Evolutionary conservation across 148 eudicot species (phyloP).

Genomic region (Cornus controversa): DNA sequence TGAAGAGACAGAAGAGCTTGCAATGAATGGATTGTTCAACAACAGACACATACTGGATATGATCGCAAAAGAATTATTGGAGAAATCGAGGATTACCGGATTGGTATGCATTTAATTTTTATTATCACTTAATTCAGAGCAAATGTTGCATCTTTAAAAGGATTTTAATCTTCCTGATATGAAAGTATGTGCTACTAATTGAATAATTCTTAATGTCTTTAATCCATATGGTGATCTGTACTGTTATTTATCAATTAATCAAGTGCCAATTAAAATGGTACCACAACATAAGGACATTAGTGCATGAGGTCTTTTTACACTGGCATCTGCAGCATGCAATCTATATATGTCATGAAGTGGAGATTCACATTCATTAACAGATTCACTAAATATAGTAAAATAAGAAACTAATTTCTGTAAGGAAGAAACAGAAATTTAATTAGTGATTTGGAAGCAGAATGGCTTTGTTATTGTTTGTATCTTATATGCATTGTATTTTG

Average conservation of each 20-base stretch:
- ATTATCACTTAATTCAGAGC: too few species aligned
- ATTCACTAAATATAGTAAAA: too few species aligned
- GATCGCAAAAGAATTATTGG: conserved; percentile 60
- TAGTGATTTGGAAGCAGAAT: too few species aligned
- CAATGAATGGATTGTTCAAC: conserved; percentile 67
- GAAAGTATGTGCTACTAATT: background rate
- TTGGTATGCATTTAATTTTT: conserved; percentile 31
- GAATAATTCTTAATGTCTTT: background rate
- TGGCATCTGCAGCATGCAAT: background rate
- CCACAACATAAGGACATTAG: background rate
- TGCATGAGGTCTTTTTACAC: background rate
- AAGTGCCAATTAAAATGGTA: background rate
- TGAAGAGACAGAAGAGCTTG: conserved; percentile 88
- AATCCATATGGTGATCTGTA: background rate
- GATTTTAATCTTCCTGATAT: background rate
- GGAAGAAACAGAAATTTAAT: too few species aligned
- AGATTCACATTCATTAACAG: too few species aligned
- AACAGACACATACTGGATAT: conserved; percentile 75
- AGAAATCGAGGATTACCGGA: conserved; percentile 81
- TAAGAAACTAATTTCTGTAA: too few species aligned
- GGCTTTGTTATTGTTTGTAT: too few species aligned
- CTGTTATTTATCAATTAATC: conserved; percentile 3
- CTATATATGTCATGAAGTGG: background rate
- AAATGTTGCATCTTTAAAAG: background rate
- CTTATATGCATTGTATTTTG: too few species aligned